Evolutionary conservation across 192 early-diverging fungal species (phyloP).

Genomic region (Coemansia sp.): DNA sequence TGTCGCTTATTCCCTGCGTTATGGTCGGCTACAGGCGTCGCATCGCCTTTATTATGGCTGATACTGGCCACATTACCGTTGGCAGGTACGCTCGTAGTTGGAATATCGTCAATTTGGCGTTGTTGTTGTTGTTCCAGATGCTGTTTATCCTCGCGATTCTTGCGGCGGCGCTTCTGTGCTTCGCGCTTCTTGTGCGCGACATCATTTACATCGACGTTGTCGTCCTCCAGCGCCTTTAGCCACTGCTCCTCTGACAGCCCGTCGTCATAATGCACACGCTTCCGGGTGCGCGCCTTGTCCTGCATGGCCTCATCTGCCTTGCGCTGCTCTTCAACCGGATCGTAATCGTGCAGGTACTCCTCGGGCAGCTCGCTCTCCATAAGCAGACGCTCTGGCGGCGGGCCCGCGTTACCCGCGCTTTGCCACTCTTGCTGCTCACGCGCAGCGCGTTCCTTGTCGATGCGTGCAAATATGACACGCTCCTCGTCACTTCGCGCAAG

Average conservation of each 20-base stretch:
- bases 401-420: conserved; percentile 56
- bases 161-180: conserved; percentile 28
- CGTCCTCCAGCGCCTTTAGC: conserved; percentile 73
- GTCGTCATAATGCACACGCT: conserved; percentile 84
- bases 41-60: too few relatives aligned
- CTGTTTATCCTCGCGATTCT: conserved; percentile 32
- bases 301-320: conserved; percentile 57
- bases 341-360: conserved; percentile 68
- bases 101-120: too few relatives aligned
- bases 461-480: conserved; percentile 53
- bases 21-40: too few relatives aligned
- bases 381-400: conserved; percentile 76
- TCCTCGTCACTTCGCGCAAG: conserved; percentile 87
- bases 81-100: too few relatives aligned
- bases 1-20: too few relatives aligned
- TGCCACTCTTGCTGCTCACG: conserved; percentile 56
- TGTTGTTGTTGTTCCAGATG: too few relatives aligned
- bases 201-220: conserved; percentile 61
- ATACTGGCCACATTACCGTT: too few relatives aligned
- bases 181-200: conserved; percentile 53
- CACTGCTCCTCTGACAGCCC: conserved; percentile 93
- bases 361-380: conserved; percentile 83
- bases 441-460: conserved; percentile 72
- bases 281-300: conserved; percentile 71
- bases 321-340: conserved; percentile 53